These are phyloP conservation scores for Candida tallmaniae DNA, from an alignment of 805 yeast genomes.

Conservation along the genomic window DNA sequence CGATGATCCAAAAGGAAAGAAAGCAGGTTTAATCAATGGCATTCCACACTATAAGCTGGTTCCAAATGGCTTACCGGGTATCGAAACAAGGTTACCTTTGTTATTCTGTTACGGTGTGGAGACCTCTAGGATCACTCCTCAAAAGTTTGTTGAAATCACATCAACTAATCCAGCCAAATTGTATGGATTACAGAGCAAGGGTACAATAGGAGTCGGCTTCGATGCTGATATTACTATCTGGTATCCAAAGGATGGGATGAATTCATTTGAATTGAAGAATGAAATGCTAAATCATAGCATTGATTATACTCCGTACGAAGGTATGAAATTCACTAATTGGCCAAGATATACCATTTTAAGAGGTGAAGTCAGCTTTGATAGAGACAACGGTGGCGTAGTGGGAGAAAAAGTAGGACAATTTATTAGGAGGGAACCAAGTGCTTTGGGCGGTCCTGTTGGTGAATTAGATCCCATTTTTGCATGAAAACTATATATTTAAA, in stretches of 20 bases:
- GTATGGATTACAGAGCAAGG: conserved; percentile 38
- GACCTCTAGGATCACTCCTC: conserved; percentile 34
- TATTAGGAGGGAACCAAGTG: conserved; percentile 2
- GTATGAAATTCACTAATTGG: conserved; percentile 40
- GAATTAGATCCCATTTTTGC: conserved; percentile 4
- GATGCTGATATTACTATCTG: conserved; percentile 49
- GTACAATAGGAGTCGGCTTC: conserved; percentile 40
- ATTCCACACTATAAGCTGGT: conserved; percentile 38
- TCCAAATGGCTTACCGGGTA: conserved; percentile 49
- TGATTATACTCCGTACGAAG: conserved; percentile 39
- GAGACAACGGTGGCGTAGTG: conserved; percentile 14
- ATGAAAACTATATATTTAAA: not conserved
- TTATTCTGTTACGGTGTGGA: conserved; percentile 41
- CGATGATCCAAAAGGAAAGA: conserved; percentile 39
- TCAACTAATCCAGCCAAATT: conserved; percentile 44
- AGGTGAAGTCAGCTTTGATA: conserved; percentile 29
- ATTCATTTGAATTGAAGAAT: conserved; percentile 13
- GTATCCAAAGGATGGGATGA: conserved; percentile 36
- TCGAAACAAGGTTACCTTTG: conserved; percentile 44
- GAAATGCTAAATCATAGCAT: conserved; percentile 30
- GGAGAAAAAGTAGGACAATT: conserved; percentile 1
- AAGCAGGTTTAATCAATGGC: conserved; percentile 36
- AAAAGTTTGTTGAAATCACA: conserved; percentile 42
- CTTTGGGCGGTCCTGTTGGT: conserved; percentile 1
- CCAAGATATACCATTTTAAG: conserved; percentile 41